Evolutionary conservation across 2,329 filamentous ascomycete genomes (phyloP).

Genomic region (Grosmannia huntii): DNA sequence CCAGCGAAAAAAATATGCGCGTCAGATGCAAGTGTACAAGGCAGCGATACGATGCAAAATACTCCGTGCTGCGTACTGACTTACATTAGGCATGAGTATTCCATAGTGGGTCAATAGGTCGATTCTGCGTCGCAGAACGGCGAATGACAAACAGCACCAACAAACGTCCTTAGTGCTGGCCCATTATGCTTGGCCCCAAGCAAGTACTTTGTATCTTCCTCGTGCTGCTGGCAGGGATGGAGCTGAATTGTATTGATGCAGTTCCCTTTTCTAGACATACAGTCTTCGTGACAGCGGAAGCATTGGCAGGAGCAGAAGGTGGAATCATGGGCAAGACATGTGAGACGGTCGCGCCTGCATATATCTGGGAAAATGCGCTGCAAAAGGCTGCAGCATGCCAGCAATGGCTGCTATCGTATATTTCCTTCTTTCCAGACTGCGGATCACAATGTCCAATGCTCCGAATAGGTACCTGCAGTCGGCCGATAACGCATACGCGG

Average conservation of each 20-base stretch:
- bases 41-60: neutral
- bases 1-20: neutral
- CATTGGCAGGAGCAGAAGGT: neutral
- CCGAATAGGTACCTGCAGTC: neutral
- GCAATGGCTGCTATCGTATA: neutral
- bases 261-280: too few relatives aligned
- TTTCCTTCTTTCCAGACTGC: neutral
- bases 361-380: neutral
- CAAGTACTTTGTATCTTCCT: neutral
- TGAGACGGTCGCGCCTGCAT: neutral
- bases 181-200: neutral
- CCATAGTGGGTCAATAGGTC: neutral
- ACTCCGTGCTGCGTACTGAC: too few relatives aligned
- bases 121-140: slow-evolving; percentile 1
- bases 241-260: too few relatives aligned
- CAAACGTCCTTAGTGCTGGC: neutral
- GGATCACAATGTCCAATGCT: too few relatives aligned
- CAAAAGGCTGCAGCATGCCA: neutral
- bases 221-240: neutral
- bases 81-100: neutral
- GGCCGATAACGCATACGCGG: neutral
- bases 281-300: neutral
- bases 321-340: neutral
- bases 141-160: neutral
- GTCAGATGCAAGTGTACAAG: neutral